These are phyloP conservation scores for Ustilago hordei DNA, from an alignment of 1,284 basidiomycete species.

Conservation along the genomic window DNA sequence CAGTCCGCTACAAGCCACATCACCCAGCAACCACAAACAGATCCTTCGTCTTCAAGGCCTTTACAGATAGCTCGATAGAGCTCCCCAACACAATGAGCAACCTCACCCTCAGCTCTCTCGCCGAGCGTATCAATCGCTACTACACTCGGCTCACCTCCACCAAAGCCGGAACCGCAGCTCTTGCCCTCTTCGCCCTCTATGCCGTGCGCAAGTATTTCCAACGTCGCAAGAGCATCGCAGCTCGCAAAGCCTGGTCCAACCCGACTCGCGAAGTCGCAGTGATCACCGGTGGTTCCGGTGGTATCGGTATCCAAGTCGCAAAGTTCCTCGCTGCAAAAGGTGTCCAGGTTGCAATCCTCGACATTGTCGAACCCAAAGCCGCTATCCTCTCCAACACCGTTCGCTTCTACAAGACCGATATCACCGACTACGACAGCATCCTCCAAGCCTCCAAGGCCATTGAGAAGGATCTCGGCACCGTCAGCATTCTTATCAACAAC, in stretches of 20 bases:
- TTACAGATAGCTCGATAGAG: no score
- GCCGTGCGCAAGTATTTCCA: conserved; percentile 20
- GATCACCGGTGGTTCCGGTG: conserved; percentile 67
- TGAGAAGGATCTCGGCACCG: conserved; percentile 47
- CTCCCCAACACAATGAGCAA: conserved; percentile 12
- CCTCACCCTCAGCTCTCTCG: conserved; percentile 30
- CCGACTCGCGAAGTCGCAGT: conserved; percentile 62
- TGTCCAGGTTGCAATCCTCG: conserved; percentile 66
- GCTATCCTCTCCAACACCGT: conserved; percentile 20
- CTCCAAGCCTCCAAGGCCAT: conserved; percentile 49
- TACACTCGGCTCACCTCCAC: conserved; percentile 38
- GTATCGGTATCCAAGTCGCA: conserved; percentile 65
- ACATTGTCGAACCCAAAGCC: conserved; percentile 54
- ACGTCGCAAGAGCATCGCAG: conserved; percentile 34
- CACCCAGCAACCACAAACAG: no score
- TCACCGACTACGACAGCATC: conserved; percentile 59
- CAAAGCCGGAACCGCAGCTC: conserved; percentile 20
- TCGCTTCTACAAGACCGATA: conserved; percentile 58
- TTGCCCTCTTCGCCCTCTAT: conserved; percentile 38
- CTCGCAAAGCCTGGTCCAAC: conserved; percentile 50
- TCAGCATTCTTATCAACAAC: conserved; percentile 49
- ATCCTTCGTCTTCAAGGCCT: no score
- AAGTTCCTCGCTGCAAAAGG: conserved; percentile 42
- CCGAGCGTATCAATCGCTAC: conserved; percentile 28
- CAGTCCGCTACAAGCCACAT: no score